Conservation (phyloP, 495 filamentous ascomycete species). For the Penicillium verhagenii region DNA sequence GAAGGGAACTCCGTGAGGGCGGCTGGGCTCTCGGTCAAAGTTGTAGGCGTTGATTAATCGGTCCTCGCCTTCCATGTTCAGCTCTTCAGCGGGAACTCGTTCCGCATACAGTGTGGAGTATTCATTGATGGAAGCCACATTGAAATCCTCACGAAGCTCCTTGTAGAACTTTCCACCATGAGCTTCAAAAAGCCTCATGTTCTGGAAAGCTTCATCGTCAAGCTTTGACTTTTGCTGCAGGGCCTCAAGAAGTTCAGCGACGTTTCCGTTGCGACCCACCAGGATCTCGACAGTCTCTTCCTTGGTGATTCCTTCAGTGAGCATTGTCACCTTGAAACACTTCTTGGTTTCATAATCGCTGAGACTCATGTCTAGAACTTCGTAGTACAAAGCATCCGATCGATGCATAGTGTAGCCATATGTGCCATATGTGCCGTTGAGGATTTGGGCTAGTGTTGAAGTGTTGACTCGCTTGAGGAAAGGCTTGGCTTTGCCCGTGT, state of each 20-base stretch:
- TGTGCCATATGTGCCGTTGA: conserved; percentile 62
- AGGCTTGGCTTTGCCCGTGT: conserved; percentile 68
- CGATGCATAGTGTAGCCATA: conserved; percentile 67
- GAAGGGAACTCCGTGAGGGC: conserved; percentile 84
- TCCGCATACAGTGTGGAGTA: conserved; percentile 81
- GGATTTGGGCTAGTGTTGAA: conserved; percentile 66
- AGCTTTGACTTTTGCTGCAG: conserved; percentile 79
- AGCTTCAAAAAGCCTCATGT: conserved; percentile 75
- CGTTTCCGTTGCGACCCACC: conserved; percentile 75
- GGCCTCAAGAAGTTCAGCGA: conserved; percentile 70
- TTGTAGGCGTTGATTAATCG: conserved; percentile 76
- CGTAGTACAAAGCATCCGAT: conserved; percentile 78
- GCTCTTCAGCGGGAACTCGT: conserved; percentile 76
- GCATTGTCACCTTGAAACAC: conserved; percentile 72
- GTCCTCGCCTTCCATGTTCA: conserved; percentile 55
- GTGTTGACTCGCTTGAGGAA: conserved; percentile 68
- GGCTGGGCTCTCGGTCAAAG: conserved; percentile 82
- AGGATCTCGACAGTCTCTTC: conserved; percentile 81
- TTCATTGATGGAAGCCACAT: conserved; percentile 76
- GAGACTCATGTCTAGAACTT: conserved; percentile 89
- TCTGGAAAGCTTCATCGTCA: conserved; percentile 64
- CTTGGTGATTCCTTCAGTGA: conserved; percentile 88
- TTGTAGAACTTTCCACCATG: conserved; percentile 77
- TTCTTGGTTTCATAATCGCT: conserved; percentile 92
- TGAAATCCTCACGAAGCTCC: conserved; percentile 61